Base-by-base conservation (phyloP, 768 basidiomycete species). In the Clavulina sp. region DNA sequence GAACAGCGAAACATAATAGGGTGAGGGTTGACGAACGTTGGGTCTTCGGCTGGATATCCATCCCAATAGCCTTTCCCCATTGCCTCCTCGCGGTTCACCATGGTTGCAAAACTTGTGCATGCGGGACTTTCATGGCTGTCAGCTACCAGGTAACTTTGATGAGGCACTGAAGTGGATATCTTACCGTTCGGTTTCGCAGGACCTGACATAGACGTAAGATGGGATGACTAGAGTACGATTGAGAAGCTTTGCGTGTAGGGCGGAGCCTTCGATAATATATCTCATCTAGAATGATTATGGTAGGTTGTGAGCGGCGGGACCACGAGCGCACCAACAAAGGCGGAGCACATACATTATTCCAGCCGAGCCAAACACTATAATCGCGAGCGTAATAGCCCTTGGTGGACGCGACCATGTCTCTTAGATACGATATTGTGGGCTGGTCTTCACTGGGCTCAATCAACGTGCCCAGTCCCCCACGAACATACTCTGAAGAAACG, bases 1-100 rank as follows among this genome's bases (percentile, higher is more conserved):
- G 36, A 38, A 38, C 21, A 38, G 13, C 36, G 13, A 13, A 38
- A 13, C 21, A 38, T 21, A 21, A 38, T 13, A 38, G 13, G 21
- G 13, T 38, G 36, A 21, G 13, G n/a, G 49, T 48, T 4, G 51
- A 31, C 6, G 7, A 55, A 60, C 57, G 60, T 60, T 48, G 60
- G 60, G 46, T 60, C 57, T 40, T 59, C 57, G 6, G 59, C 50
- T 4, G 70, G 68, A 4, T 66, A 54, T 4, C 41, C 23, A 4
- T 33, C 26, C 57, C 57, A 57, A 32, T 56, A 51, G 26, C 46
- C 49, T 24, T 41, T 29, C 13, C 34, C n/a, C 18, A 57, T 23
- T 3, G 51, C 52, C n/a, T 57, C 55, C 16, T 51, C 50, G 30
- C 55, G 46, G 48, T 57, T 54, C 5, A 57, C 57, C 48, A 53